Evolutionary conservation across 148 eudicot species (phyloP).

Genomic region (Amaranthus cruentus): DNA sequence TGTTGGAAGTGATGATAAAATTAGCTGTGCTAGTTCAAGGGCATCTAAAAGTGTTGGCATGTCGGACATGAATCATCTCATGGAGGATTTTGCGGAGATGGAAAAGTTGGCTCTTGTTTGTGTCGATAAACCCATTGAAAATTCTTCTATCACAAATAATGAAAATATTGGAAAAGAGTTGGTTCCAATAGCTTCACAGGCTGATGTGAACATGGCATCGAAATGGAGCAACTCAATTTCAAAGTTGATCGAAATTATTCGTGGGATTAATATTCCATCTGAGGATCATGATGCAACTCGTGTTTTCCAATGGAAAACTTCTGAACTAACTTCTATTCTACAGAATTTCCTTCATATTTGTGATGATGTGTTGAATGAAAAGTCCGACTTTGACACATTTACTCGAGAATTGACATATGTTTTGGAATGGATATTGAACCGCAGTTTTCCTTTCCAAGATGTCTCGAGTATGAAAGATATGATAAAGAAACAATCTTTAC

Average conservation of each 20-base stretch:
- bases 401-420: constrained; percentile 39
- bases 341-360: constrained; percentile 48
- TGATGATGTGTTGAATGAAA: constrained; percentile 49
- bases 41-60: constrained; percentile 51
- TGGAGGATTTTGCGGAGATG: constrained; percentile 98
- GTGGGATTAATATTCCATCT: constrained; percentile 42
- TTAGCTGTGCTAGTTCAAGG: constrained; percentile 58
- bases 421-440: constrained; percentile 70
- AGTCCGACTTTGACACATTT: constrained; percentile 46
- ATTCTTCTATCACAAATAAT: constrained; percentile 18
- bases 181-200: constrained; percentile 17
- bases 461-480: constrained; percentile 66
- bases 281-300: constrained; percentile 32
- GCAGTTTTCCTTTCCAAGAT: constrained; percentile 76
- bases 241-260: constrained; percentile 54
- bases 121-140: constrained; percentile 44
- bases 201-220: constrained; percentile 18
- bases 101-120: constrained; percentile 81
- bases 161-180: constrained; percentile 23
- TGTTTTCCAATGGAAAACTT: constrained; percentile 72
- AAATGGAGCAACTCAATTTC: constrained; percentile 23
- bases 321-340: constrained; percentile 49
- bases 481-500: constrained; percentile 38
- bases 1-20: constrained; percentile 72
- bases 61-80: constrained; percentile 67